Conservation (phyloP, 306 rosid genomes). For the Medicago arabica region DNA sequence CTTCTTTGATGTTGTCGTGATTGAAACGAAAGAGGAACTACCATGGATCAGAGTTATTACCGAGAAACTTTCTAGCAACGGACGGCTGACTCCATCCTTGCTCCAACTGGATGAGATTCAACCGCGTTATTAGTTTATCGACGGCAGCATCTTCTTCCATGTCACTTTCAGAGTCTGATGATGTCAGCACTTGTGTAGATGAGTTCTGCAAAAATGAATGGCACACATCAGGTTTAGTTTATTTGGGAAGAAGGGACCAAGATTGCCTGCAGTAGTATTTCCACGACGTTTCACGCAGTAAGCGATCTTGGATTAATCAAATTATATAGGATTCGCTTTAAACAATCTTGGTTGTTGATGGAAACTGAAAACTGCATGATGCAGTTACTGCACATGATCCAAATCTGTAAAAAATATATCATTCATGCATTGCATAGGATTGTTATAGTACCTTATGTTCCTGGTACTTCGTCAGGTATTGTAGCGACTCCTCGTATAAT, state of each 20-base stretch:
- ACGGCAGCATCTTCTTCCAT: constrained; percentile 72
- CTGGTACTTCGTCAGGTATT: constrained; percentile 61
- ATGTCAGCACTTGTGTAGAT: constrained; percentile 33
- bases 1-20: constrained; percentile 16
- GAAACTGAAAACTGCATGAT: neutral
- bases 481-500: constrained; percentile 65
- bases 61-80: constrained; percentile 58
- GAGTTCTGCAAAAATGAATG: constrained; percentile 53
- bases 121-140: constrained; percentile 72
- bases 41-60: constrained; percentile 86
- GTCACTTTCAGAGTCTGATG: constrained; percentile 41
- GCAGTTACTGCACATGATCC: neutral
- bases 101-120: constrained; percentile 72
- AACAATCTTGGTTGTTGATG: neutral
- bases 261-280: neutral
- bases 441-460: constrained; percentile 59
- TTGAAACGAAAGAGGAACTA: constrained; percentile 41
- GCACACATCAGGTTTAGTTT: constrained; percentile 12
- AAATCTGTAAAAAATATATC: neutral
- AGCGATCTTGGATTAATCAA: neutral
- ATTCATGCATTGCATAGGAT: constrained; percentile 1
- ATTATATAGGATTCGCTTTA: neutral
- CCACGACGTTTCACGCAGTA: neutral
- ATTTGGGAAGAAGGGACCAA: neutral
- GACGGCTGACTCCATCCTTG: constrained; percentile 78